A percentile compares a stretch with the other conserved stretches of the same genome.
phyloP scores from a whole-genome alignment of 352 stramenopile species.

The Globisporangium cederbergense region DNA sequence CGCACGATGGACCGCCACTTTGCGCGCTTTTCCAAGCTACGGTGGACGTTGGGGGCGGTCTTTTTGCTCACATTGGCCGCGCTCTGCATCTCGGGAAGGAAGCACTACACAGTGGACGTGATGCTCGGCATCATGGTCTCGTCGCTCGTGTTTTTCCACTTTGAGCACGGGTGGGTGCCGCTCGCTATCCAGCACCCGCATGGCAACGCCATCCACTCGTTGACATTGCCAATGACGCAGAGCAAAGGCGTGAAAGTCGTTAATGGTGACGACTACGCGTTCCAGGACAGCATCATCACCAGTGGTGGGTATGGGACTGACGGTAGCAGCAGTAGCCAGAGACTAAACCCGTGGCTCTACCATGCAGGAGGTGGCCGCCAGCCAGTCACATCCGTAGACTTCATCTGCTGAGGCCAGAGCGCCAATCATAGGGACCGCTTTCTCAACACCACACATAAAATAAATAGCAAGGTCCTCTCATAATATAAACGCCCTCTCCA shows the following conservation, averaged over 20 bases:
- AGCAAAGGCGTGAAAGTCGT: constrained; percentile 19
- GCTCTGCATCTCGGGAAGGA: constrained; percentile 59
- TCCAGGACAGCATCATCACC: not conserved
- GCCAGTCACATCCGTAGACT: constrained; percentile 6
- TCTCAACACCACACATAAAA: not conserved
- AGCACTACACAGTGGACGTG: constrained; percentile 78
- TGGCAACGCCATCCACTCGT: not conserved
- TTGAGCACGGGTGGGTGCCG: constrained; percentile 67
- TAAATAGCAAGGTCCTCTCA: not conserved
- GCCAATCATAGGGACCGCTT: too few relatives aligned
- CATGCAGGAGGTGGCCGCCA: constrained; percentile 1
- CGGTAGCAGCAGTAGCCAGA: not conserved
- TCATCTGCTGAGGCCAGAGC: not conserved
- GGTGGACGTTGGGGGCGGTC: constrained; percentile 42
- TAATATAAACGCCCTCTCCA: not conserved
- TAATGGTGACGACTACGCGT: constrained; percentile 27
- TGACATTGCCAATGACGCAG: not conserved
- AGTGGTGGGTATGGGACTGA: not conserved
- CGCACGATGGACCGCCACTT: constrained; percentile 59
- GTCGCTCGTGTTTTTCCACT: constrained; percentile 71
- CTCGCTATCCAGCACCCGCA: constrained; percentile 45
- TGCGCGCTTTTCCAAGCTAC: constrained; percentile 36
- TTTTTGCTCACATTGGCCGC: constrained; percentile 47
- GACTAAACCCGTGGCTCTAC: constrained; percentile 5
- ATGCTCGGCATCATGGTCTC: constrained; percentile 65